phyloP scores from a whole-genome alignment of 1,139 yeast species.

The Pichia sp. region DNA sequence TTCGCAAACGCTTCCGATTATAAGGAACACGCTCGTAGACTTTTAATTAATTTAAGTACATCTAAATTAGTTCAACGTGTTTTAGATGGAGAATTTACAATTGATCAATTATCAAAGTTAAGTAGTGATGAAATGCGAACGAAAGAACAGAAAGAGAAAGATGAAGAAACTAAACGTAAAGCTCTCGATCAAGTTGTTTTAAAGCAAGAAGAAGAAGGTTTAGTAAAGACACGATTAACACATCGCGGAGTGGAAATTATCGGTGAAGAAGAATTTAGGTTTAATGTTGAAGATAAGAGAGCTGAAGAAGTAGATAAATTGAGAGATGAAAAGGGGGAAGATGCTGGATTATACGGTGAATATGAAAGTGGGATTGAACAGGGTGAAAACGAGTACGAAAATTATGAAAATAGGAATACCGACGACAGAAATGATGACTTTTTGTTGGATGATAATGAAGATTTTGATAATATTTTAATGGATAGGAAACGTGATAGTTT shows the following conservation, averaged over 20 bases:
- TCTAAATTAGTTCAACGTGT: conserved; percentile 44
- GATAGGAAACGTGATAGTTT: background rate
- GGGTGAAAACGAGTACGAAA: conserved; percentile 16
- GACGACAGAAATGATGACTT: conserved; percentile 1
- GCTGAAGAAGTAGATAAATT: conserved; percentile 35
- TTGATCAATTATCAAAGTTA: conserved; percentile 48
- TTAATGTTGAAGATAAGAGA: conserved; percentile 34
- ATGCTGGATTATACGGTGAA: conserved; percentile 8
- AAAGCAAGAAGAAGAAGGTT: conserved; percentile 39
- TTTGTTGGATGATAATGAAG: conserved; percentile 20
- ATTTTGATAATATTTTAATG: conserved; percentile 20
- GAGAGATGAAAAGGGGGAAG: conserved; percentile 21
- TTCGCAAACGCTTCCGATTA: conserved; percentile 32
- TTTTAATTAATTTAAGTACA: conserved; percentile 46
- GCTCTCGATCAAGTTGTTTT: conserved; percentile 58
- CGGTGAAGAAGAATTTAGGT: conserved; percentile 41
- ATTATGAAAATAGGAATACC: conserved; percentile 1
- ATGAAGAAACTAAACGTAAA: conserved; percentile 65
- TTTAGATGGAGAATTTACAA: conserved; percentile 39
- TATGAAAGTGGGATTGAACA: conserved; percentile 10
- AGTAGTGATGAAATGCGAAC: conserved; percentile 61
- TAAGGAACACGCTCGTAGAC: conserved; percentile 46
- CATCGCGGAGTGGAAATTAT: conserved; percentile 82
- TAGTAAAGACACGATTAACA: conserved; percentile 58
- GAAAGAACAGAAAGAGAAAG: conserved; percentile 63